phyloP scores from a whole-genome alignment of 768 basidiomycete genomes.

The Leccinum boreale region DNA sequence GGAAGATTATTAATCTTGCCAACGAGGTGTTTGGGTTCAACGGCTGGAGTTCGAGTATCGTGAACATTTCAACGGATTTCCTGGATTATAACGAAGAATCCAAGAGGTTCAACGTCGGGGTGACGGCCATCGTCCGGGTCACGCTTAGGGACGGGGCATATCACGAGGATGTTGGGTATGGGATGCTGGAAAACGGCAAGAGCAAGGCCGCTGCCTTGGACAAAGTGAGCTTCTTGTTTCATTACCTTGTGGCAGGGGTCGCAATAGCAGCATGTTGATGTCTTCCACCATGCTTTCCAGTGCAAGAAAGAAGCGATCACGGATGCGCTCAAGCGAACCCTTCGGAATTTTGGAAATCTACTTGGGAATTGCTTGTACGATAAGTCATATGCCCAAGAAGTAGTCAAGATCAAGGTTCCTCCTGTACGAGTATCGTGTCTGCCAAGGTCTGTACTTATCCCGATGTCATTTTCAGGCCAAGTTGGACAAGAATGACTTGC shows the following conservation, averaged over 20 bases:
- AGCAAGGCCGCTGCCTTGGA: conserved; percentile 85
- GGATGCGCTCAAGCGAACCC: conserved; percentile 86
- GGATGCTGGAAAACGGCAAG: conserved; percentile 79
- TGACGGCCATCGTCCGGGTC: conserved; percentile 83
- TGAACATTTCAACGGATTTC: conserved; percentile 74
- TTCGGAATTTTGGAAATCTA: conserved; percentile 91
- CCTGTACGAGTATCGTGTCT: conserved; percentile 49
- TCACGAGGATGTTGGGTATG: conserved; percentile 95
- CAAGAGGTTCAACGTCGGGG: conserved; percentile 63
- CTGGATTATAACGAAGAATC: conserved; percentile 72
- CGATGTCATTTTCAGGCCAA: conserved; percentile 36
- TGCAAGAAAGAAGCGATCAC: conserved; percentile 99
- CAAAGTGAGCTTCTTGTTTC: conserved; percentile 58
- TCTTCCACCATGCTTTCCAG: conserved; percentile 39
- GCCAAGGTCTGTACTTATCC: neutral
- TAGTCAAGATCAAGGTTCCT: conserved; percentile 83
- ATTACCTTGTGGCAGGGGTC: neutral
- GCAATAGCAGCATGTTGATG: conserved; percentile 2
- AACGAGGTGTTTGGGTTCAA: conserved; percentile 99
- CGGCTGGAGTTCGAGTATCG: conserved; percentile 85
- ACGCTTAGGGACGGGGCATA: conserved; percentile 83
- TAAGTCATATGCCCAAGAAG: conserved; percentile 80
- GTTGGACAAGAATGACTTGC: conserved; percentile 62
- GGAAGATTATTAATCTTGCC: conserved; percentile 96
- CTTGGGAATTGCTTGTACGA: conserved; percentile 98